These are phyloP conservation scores for Phellinidium pouzarii DNA, from an alignment of 1,284 basidiomycete species.

Conservation along the genomic window DNA sequence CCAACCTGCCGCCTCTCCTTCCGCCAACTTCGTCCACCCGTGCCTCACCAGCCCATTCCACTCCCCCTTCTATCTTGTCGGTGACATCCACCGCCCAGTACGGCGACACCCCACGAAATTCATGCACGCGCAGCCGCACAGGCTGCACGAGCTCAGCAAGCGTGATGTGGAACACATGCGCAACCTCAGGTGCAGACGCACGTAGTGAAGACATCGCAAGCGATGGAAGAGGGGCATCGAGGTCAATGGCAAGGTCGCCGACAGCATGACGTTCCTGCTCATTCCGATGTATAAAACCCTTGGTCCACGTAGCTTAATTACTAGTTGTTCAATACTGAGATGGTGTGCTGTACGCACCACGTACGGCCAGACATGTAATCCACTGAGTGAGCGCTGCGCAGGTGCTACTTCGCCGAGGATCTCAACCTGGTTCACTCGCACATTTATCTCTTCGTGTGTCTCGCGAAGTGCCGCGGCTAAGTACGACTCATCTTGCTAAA, in stretches of 20 bases:
- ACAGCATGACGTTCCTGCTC: slow-evolving; percentile 5
- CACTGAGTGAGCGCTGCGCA: slow-evolving; percentile 50
- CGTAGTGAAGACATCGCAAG: slow-evolving; percentile 46
- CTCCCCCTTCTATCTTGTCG: slow-evolving; percentile 40
- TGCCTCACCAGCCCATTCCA: slow-evolving; percentile 20
- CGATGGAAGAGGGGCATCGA: slow-evolving; percentile 51
- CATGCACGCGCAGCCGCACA: slow-evolving; percentile 39
- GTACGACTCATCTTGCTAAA: slow-evolving; percentile 50
- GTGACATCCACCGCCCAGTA: slow-evolving; percentile 68
- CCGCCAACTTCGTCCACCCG: slow-evolving; percentile 37
- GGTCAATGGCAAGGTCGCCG: slow-evolving; percentile 17
- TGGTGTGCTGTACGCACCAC: slow-evolving; percentile 45
- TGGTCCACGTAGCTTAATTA: slow-evolving; percentile 8
- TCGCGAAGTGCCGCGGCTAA: slow-evolving; percentile 60
- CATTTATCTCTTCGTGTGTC: slow-evolving; percentile 67
- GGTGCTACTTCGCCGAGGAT: slow-evolving; percentile 60
- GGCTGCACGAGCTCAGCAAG: slow-evolving; percentile 43
- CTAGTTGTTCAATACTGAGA: neutral
- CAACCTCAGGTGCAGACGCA: slow-evolving; percentile 57
- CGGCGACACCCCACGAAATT: slow-evolving; percentile 50
- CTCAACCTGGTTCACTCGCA: slow-evolving; percentile 50
- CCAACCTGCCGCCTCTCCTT: slow-evolving; percentile 40
- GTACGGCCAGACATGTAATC: slow-evolving; percentile 66
- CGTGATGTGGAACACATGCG: slow-evolving; percentile 63
- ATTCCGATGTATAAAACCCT: slow-evolving; percentile 57